phyloP scores from a whole-genome alignment of 805 yeast species.

The Saccharomycopsis sp. region DNA sequence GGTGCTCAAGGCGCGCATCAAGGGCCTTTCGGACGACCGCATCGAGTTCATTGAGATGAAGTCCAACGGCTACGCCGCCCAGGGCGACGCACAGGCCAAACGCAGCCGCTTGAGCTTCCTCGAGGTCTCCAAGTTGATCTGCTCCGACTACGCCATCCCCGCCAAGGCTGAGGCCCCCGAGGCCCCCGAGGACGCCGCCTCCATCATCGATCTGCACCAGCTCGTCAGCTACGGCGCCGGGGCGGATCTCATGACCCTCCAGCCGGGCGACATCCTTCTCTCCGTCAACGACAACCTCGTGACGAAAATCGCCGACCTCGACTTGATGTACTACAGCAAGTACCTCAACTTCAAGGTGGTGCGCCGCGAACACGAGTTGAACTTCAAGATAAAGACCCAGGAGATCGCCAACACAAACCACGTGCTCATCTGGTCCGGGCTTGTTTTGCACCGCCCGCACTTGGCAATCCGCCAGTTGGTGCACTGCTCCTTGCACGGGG shows the following conservation, averaged over 20 bases:
- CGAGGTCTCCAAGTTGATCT: constrained; percentile 20
- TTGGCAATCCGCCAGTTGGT: constrained; percentile 21
- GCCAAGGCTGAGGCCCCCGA: constrained; percentile 14
- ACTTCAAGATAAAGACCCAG: constrained; percentile 21
- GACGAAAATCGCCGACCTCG: constrained; percentile 21
- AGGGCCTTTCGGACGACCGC: constrained; percentile 21
- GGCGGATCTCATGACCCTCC: constrained; percentile 19
- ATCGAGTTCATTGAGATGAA: constrained; percentile 20
- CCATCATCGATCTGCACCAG: constrained; percentile 17
- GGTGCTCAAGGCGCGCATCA: constrained; percentile 21
- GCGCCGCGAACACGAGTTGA: constrained; percentile 20
- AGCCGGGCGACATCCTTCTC: constrained; percentile 21
- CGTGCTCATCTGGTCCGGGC: constrained; percentile 21
- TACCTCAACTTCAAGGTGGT: constrained; percentile 21
- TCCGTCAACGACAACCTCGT: constrained; percentile 21
- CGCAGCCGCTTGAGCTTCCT: constrained; percentile 17
- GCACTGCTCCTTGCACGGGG: constrained; percentile 20
- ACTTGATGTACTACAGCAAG: constrained; percentile 21
- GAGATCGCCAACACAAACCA: constrained; percentile 21
- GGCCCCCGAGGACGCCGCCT: constrained; percentile 11
- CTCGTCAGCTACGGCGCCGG: constrained; percentile 9
- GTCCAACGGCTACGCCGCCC: constrained; percentile 14
- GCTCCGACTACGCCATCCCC: constrained; percentile 20
- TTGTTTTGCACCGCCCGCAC: constrained; percentile 21
- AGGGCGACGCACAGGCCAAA: constrained; percentile 1